A percentile compares a stretch with the other conserved stretches of the same genome.
phyloP scores from a whole-genome alignment of 2,329 filamentous ascomycete genomes.

The Trichophyton verrucosum region DNA sequence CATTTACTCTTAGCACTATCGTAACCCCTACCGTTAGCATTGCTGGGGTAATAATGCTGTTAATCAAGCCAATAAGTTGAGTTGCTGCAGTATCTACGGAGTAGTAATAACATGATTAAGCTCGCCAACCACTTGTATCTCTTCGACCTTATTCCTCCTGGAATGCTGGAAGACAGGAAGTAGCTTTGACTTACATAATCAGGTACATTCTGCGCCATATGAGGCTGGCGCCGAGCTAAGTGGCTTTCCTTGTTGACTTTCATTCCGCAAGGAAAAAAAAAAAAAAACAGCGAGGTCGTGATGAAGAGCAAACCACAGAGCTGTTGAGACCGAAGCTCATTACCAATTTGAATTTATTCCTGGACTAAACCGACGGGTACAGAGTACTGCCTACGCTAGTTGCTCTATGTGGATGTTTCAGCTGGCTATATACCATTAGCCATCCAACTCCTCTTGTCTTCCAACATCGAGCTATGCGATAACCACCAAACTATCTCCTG shows the following conservation, averaged over 20 bases:
- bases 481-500: neutral
- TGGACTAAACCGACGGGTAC: neutral
- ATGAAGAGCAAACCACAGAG: neutral
- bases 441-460: neutral
- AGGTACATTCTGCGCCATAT: no score
- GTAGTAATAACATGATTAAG: no score
- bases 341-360: neutral
- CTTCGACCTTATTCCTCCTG: no score
- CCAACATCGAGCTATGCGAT: conserved; percentile 6
- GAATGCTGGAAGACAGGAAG: no score
- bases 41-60: no score
- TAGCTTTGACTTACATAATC: no score
- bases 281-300: neutral
- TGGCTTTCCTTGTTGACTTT: neutral
- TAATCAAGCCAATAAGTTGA: no score
- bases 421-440: neutral
- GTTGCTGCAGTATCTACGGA: no score
- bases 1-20: no score
- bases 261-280: neutral
- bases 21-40: no score
- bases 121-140: no score
- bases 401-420: neutral
- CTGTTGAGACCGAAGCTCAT: neutral
- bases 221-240: neutral
- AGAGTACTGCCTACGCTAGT: neutral